phyloP scores from a whole-genome alignment of 441 rosid genomes.

The Viola pubescens region DNA sequence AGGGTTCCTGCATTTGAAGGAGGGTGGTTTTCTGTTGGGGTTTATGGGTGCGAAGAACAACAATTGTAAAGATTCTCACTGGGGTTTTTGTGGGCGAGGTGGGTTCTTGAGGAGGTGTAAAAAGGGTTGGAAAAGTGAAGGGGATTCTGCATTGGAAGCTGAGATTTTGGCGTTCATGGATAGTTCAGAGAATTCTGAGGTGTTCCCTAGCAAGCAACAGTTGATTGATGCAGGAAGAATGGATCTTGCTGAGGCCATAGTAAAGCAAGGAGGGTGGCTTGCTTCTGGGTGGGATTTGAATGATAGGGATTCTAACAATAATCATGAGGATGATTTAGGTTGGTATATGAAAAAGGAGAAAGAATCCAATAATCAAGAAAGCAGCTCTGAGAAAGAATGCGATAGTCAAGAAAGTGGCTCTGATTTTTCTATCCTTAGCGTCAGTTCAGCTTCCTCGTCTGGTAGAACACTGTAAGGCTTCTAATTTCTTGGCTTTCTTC shows the following conservation, averaged over 20 bases:
- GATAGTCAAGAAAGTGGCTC: neutral
- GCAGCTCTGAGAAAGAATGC: constrained; percentile 12
- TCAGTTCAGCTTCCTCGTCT: constrained; percentile 35
- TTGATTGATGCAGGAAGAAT: constrained; percentile 52
- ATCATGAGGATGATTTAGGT: constrained; percentile 12
- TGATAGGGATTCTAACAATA: constrained; percentile 14
- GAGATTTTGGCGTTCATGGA: constrained; percentile 84
- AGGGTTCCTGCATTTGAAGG: constrained; percentile 13
- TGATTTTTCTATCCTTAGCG: constrained; percentile 19
- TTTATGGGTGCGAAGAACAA: constrained; percentile 25
- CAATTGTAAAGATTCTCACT: constrained; percentile 18
- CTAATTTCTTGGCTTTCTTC: constrained; percentile 15
- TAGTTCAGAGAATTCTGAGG: constrained; percentile 43
- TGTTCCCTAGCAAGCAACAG: constrained; percentile 64
- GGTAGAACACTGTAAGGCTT: constrained; percentile 62
- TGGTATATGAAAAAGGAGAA: constrained; percentile 13
- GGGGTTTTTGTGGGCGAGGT: constrained; percentile 18
- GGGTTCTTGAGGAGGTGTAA: constrained; percentile 46
- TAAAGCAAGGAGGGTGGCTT: constrained; percentile 73
- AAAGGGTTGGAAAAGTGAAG: constrained; percentile 36
- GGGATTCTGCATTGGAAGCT: constrained; percentile 47
- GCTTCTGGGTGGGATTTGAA: constrained; percentile 79
- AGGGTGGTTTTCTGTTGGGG: constrained; percentile 16
- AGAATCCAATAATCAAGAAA: constrained; percentile 19
- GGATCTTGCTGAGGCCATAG: constrained; percentile 66